Conservation (phyloP, 345 rosid genomes). For the Eucalyptus urophylla region DNA sequence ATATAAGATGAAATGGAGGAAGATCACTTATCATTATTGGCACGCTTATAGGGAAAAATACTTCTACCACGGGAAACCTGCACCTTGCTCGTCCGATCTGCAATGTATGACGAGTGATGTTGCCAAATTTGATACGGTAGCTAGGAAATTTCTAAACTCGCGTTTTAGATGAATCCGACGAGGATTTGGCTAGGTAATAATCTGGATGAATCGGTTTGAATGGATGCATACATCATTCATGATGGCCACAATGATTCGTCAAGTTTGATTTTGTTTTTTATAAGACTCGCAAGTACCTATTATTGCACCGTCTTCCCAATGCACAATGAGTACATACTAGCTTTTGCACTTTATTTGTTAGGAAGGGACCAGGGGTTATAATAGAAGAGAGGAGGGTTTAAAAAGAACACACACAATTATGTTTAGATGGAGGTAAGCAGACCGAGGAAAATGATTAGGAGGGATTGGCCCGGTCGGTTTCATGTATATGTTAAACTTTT, state of each 20-base stretch:
- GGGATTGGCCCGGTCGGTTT: background rate
- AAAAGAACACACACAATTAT: background rate
- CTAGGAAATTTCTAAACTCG: background rate
- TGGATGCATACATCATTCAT: background rate
- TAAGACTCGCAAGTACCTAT: background rate
- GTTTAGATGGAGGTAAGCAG: background rate
- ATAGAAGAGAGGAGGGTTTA: fast-evolving
- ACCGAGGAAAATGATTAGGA: background rate
- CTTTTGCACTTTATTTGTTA: background rate
- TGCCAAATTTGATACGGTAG: background rate
- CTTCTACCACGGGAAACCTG: background rate
- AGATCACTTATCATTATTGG: background rate
- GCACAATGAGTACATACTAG: background rate
- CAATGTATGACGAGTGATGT: background rate
- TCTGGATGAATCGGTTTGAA: background rate
- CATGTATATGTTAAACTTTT: background rate
- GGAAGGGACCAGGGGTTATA: background rate
- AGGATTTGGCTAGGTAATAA: background rate
- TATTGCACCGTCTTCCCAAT: background rate
- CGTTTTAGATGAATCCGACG: background rate
- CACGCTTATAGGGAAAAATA: background rate
- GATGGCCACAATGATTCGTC: background rate
- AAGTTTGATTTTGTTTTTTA: background rate
- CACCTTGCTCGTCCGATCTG: background rate
- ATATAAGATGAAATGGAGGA: background rate